A percentile compares a stretch with the other conserved stretches of the same genome.
Conservation (phyloP, 2,329 filamentous ascomycete genomes). For the Trichothecium sympodiale region DNA sequence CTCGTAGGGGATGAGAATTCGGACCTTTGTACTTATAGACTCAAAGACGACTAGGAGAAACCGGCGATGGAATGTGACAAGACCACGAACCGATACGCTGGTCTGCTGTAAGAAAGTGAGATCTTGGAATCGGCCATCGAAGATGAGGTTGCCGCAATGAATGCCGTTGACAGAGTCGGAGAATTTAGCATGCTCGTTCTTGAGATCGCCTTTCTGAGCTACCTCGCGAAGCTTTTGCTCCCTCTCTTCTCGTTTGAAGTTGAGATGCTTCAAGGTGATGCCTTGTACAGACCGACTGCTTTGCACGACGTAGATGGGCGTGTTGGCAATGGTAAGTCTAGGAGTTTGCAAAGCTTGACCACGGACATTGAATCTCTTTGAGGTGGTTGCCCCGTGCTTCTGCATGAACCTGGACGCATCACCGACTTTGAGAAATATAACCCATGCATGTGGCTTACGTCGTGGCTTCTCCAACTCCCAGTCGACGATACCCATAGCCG, state of each 20-base stretch:
- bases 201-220: constrained; percentile 7
- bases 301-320: constrained; percentile 14
- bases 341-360: constrained; percentile 10
- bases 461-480: constrained; percentile 32
- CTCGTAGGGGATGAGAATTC: constrained; percentile 37
- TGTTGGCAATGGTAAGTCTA: constrained; percentile 18
- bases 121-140: constrained; percentile 13
- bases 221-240: constrained; percentile 7
- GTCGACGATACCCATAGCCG: constrained; percentile 25
- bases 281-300: constrained; percentile 22
- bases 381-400: constrained; percentile 17
- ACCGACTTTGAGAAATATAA: constrained; percentile 28
- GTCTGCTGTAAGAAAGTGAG: constrained; percentile 34
- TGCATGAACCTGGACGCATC: constrained; percentile 33
- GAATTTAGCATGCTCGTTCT: constrained; percentile 5
- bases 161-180: constrained; percentile 12
- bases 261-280: constrained; percentile 14
- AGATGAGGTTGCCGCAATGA: constrained; percentile 38
- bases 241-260: constrained; percentile 14
- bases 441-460: constrained; percentile 20
- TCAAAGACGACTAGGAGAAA: constrained; percentile 31
- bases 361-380: background rate
- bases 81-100: constrained; percentile 19
- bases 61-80: constrained; percentile 13
- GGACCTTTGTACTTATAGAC: constrained; percentile 20